Evolutionary conservation across 371 early-diverging fungal genomes (phyloP), one percentile per base, ranked within the genome.

Genomic region (Mortierella sp.): DNA sequence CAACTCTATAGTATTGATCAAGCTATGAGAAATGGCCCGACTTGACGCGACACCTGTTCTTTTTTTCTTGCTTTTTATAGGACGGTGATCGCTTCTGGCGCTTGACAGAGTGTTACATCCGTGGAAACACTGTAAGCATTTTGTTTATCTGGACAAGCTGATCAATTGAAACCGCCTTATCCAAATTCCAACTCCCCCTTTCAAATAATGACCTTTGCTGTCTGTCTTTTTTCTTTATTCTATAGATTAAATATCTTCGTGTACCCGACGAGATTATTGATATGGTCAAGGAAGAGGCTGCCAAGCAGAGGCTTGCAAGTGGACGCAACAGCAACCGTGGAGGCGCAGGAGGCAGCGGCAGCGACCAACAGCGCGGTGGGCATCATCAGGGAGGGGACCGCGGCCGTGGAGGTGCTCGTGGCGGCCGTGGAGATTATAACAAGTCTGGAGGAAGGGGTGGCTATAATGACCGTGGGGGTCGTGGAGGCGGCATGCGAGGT

Each of bases 51-150:
- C 19, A 13, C 45, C 17, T 12, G 31, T 15, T 8, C 19, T 35
- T 58, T 23, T 23, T 45, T 61, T 51, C 51, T 12, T 57, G 8
- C 19, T n/a, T 15, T 51, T 43, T 5, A 54, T 83, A 91, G 91
- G 97, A 96, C 76, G 96, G 97, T 29, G 95, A 96, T 78, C 87
- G 90, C 64, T 98, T 98, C 77, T 97, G 95, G 95, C 89, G 95
- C 32, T 85, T 97, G 53, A 89, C 94, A 12, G 98, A 98, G 82
- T 92, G 94, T 68, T 97, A 96, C 77, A 93, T 98, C 69, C 90
- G 96, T 76, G 99, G 99, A 64, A 94, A 89, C 78, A 95, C 95
- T 59, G 84, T 84, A 79, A 57, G 70, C 43, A 22, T n/a, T 31
- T 31, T 31, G 13, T 12, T 8, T 17, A 12, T 34, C n/a, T 26